Percentiles rank a stretch among this genome's conserved stretches.
Conservation (phyloP, 805 yeast genomes). For the Pichia heedii region DNA sequence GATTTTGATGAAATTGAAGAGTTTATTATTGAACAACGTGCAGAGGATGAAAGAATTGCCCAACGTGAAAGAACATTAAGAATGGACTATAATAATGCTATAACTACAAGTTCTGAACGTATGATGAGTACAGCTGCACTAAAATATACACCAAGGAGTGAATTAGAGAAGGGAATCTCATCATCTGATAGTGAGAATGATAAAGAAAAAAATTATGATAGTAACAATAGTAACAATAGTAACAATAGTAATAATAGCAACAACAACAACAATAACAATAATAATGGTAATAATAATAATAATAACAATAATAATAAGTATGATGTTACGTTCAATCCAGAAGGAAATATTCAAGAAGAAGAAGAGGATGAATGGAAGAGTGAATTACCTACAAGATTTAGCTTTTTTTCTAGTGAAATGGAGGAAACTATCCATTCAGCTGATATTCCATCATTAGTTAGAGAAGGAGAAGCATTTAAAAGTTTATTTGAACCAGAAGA, state of each 20-base stretch:
- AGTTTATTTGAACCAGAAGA: constrained; percentile 63
- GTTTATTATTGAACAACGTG: constrained; percentile 55
- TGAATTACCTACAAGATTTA: constrained; percentile 60
- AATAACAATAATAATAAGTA: not conserved
- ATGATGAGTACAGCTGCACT: constrained; percentile 44
- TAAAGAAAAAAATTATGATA: not conserved
- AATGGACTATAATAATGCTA: constrained; percentile 11
- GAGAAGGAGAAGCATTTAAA: constrained; percentile 54
- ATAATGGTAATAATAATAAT: not conserved
- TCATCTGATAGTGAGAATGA: constrained; percentile 4
- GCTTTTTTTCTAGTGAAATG: constrained; percentile 70
- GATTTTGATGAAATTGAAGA: constrained; percentile 89
- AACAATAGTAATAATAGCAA: not conserved
- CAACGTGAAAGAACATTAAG: constrained; percentile 26
- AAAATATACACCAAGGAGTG: constrained; percentile 47
- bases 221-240: not conserved
- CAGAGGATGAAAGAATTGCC: constrained; percentile 33
- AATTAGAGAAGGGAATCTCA: not conserved
- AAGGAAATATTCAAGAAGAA: constrained; percentile 10
- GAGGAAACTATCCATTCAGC: constrained; percentile 89
- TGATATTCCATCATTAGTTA: constrained; percentile 68
- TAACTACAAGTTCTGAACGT: constrained; percentile 29
- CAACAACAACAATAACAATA: not conserved
- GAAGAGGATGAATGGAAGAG: constrained; percentile 4
- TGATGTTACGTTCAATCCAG: constrained; percentile 12